These are phyloP conservation scores for Elaeagnus macrophylla DNA, from an alignment of 306 rosid species.

Conservation along the genomic window DNA sequence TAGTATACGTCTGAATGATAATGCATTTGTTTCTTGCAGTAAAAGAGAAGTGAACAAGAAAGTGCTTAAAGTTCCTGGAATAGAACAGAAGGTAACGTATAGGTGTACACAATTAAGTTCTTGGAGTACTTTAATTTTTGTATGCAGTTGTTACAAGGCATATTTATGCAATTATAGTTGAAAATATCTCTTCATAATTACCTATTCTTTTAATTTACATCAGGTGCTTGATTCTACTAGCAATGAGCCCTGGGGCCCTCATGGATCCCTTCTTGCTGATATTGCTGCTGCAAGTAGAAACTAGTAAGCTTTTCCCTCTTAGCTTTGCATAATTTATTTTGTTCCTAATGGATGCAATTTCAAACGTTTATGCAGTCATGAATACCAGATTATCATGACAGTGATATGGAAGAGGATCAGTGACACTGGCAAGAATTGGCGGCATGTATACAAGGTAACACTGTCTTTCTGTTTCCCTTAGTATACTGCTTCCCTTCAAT, in stretches of 20 bases:
- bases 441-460: conserved; percentile 93
- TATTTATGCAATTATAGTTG: too few relatives aligned
- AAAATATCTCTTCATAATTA: too few relatives aligned
- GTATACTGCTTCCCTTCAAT: background rate
- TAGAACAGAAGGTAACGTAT: conserved; percentile 79
- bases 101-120: too few relatives aligned
- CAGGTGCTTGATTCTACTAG: conserved; percentile 98
- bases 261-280: conserved; percentile 95
- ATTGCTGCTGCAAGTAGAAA: conserved; percentile 87
- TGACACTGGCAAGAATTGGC: conserved; percentile 99
- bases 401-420: conserved; percentile 92
- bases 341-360: conserved; percentile 24
- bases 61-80: conserved; percentile 93
- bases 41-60: conserved; percentile 94
- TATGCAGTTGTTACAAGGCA: too few relatives aligned
- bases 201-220: background rate
- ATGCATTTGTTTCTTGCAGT: conserved; percentile 37
- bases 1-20: background rate
- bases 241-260: conserved; percentile 99
- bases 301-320: conserved; percentile 46
- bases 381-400: conserved; percentile 90
- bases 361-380: conserved; percentile 58
- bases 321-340: conserved; percentile 17
- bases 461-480: background rate
- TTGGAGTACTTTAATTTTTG: too few relatives aligned